phyloP scores from a whole-genome alignment of 805 yeast genomes.

The Candida jianshihensis region DNA sequence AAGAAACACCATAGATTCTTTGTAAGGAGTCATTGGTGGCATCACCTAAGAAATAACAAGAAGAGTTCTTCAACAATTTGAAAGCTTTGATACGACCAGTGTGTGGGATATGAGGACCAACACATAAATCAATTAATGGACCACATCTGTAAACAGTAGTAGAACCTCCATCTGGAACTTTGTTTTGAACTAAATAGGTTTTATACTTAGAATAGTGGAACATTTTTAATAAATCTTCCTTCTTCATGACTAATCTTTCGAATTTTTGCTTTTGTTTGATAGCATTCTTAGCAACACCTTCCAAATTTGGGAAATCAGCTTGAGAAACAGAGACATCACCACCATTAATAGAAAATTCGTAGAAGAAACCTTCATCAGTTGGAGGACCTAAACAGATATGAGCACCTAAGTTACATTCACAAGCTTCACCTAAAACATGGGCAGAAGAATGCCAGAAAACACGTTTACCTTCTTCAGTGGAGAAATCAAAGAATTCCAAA shows the following conservation, averaged over 20 bases:
- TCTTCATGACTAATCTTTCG: conserved; percentile 86
- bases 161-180: conserved; percentile 92
- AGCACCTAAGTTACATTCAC: conserved; percentile 94
- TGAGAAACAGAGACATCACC: conserved; percentile 70
- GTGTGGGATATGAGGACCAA: conserved; percentile 97
- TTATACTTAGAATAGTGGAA: conserved; percentile 94
- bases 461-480: conserved; percentile 86
- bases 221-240: conserved; percentile 88
- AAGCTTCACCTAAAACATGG: conserved; percentile 95
- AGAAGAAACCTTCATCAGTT: conserved; percentile 95
- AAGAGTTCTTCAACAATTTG: conserved; percentile 90
- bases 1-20: conserved; percentile 94
- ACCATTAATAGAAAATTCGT: conserved; percentile 86
- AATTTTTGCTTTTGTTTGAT: conserved; percentile 94
- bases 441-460: conserved; percentile 99
- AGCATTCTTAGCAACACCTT: conserved; percentile 79
- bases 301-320: conserved; percentile 77
- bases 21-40: conserved; percentile 89
- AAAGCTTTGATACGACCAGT: conserved; percentile 94
- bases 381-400: conserved; percentile 95
- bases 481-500: conserved; percentile 84
- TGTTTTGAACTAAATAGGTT: conserved; percentile 75
- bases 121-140: conserved; percentile 91
- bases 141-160: conserved; percentile 98
- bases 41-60: conserved; percentile 94